A percentile compares a stretch with the other conserved stretches of the same genome.
phyloP scores from a whole-genome alignment of 768 basidiomycete genomes.

The Leccinum olivaceopallidum region DNA sequence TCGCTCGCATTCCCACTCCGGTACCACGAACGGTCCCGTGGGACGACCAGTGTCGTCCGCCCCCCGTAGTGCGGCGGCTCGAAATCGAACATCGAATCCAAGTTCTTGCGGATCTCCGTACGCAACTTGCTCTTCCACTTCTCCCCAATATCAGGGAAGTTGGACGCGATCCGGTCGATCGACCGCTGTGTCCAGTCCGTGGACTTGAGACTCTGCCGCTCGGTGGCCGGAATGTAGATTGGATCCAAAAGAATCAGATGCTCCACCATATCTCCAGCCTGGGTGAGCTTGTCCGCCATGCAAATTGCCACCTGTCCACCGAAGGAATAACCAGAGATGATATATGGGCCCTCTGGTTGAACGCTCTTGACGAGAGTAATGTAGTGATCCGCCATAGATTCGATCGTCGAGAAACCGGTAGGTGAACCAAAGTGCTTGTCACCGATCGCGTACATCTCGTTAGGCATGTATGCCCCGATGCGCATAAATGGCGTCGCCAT shows the following conservation, averaged over 20 bases:
- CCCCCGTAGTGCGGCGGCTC: slow-evolving; percentile 29
- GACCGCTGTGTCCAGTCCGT: slow-evolving; percentile 33
- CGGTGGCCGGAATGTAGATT: slow-evolving; percentile 29
- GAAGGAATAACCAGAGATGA: slow-evolving; percentile 30
- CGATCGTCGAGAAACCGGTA: slow-evolving; percentile 30
- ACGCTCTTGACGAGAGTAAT: slow-evolving; percentile 28
- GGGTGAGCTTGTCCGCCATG: slow-evolving; percentile 27
- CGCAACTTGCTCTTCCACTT: slow-evolving; percentile 33
- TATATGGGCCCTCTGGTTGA: slow-evolving; percentile 30
- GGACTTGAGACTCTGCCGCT: slow-evolving; percentile 32
- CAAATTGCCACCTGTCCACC: slow-evolving; percentile 32
- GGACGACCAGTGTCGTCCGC: slow-evolving; percentile 27
- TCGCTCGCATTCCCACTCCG: slow-evolving; percentile 30
- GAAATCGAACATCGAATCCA: slow-evolving; percentile 35
- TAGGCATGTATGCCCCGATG: slow-evolving; percentile 33
- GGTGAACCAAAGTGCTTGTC: slow-evolving; percentile 33
- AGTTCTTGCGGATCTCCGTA: slow-evolving; percentile 33
- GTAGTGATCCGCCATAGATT: slow-evolving; percentile 34
- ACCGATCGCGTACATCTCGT: slow-evolving; percentile 35
- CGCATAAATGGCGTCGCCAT: slow-evolving; percentile 36
- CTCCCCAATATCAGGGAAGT: slow-evolving; percentile 35
- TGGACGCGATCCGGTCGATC: slow-evolving; percentile 31
- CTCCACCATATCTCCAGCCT: slow-evolving; percentile 25
- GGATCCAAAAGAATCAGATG: slow-evolving; percentile 32
- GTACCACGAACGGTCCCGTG: slow-evolving; percentile 35